Evolutionary conservation across 2,329 filamentous ascomycete genomes (phyloP).

Genomic region (Colletotrichum tabaci): DNA sequence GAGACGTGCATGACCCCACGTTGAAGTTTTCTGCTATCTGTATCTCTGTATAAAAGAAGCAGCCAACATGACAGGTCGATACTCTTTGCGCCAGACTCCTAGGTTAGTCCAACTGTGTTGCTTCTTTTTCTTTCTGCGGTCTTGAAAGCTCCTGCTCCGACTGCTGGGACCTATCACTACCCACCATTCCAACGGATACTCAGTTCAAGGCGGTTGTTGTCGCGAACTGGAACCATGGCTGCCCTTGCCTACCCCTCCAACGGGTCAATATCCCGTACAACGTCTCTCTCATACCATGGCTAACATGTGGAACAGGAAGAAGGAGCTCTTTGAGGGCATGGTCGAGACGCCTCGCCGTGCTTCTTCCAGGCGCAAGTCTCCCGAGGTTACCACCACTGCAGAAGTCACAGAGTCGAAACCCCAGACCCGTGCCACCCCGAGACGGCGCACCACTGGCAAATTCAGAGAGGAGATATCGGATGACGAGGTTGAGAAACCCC

Average conservation of each 20-base stretch:
- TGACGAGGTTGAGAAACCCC: constrained; percentile 53
- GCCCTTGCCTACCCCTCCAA: background rate
- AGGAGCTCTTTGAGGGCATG: constrained; percentile 74
- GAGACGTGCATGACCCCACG: constrained; percentile 41
- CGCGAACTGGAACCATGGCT: constrained; percentile 15
- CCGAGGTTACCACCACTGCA: constrained; percentile 44
- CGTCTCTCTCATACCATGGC: background rate
- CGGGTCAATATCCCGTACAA: constrained; percentile 14
- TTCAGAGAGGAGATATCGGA: constrained; percentile 65
- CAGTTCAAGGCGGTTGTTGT: background rate
- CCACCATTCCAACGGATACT: background rate
- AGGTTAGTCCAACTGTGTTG: constrained; percentile 48
- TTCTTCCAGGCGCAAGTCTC: constrained; percentile 66
- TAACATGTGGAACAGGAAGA: constrained; percentile 62
- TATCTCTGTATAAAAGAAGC: constrained; percentile 31
- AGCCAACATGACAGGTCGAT: constrained; percentile 54
- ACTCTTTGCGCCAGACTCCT: constrained; percentile 56
- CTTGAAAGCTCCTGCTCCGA: constrained; percentile 30
- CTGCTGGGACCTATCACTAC: background rate
- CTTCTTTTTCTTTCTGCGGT: background rate
- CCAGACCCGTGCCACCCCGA: constrained; percentile 53
- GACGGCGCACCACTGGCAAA: constrained; percentile 64
- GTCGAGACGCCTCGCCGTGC: constrained; percentile 68
- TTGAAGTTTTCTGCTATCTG: constrained; percentile 11
- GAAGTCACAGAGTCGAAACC: constrained; percentile 38